These are phyloP conservation scores for Fusarium coicis DNA, from an alignment of 2,329 filamentous ascomycete species.

Conservation along the genomic window DNA sequence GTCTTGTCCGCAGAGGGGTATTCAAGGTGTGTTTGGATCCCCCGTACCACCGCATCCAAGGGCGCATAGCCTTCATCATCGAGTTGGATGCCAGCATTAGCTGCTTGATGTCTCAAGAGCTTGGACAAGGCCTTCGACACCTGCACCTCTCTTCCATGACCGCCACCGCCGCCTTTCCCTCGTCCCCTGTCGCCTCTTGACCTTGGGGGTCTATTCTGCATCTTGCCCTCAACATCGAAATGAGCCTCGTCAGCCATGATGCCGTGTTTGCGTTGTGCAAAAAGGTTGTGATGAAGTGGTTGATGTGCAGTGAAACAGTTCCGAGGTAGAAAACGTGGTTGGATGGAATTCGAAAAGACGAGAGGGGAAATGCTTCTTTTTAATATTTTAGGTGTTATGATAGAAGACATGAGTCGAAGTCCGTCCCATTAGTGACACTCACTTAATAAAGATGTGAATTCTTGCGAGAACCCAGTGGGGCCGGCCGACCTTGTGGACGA, in stretches of 20 bases:
- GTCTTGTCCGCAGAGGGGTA: too few species aligned
- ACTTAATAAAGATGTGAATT: background rate
- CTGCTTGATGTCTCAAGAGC: slow-evolving; percentile 67
- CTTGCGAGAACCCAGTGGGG: slow-evolving; percentile 8
- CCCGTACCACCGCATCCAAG: slow-evolving; percentile 64
- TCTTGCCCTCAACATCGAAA: slow-evolving; percentile 39
- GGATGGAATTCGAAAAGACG: background rate
- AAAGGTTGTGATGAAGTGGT: background rate
- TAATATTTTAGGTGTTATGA: background rate
- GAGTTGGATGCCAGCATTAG: slow-evolving; percentile 65
- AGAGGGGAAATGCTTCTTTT: background rate
- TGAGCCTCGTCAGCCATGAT: slow-evolving; percentile 36
- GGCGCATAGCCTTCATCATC: slow-evolving; percentile 69
- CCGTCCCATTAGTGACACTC: background rate
- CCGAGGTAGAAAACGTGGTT: background rate
- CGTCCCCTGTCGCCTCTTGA: slow-evolving; percentile 37
- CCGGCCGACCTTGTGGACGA: background rate
- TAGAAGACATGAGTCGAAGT: slow-evolving; percentile 3
- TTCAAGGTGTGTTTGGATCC: background rate
- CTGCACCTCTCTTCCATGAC: slow-evolving; percentile 56
- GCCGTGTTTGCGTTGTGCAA: background rate
- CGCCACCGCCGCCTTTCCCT: slow-evolving; percentile 45
- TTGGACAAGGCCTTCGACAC: slow-evolving; percentile 66
- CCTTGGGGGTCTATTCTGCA: slow-evolving; percentile 36
- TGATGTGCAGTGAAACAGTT: background rate